Percentiles rank a stretch among this genome's conserved stretches.
Conservation (phyloP, 495 filamentous ascomycete genomes). For the Penicillium mononematosum region DNA sequence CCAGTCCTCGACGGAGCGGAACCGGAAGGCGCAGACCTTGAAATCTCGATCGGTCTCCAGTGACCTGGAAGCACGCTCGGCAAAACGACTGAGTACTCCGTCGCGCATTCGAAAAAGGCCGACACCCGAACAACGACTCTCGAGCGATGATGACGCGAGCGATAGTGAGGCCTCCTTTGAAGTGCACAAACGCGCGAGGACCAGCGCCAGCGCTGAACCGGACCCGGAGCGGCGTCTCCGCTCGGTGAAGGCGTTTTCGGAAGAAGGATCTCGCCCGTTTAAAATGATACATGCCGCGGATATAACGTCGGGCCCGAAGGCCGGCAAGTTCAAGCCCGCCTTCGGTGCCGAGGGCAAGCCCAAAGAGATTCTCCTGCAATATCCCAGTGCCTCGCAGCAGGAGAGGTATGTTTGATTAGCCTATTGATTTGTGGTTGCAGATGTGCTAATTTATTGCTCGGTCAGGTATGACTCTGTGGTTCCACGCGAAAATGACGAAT, state of each 20-base stretch:
- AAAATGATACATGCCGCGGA: conserved; percentile 67
- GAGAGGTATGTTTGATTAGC: conserved; percentile 56
- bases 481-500: conserved; percentile 72
- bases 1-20: conserved; percentile 27
- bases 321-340: conserved; percentile 46
- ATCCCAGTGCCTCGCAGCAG: conserved; percentile 66
- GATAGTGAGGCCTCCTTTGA: conserved; percentile 49
- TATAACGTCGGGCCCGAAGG: conserved; percentile 54
- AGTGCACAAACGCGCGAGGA: conserved; percentile 47
- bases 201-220: conserved; percentile 43
- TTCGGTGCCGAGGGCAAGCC: conserved; percentile 50
- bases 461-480: conserved; percentile 73
- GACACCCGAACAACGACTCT: conserved; percentile 47
- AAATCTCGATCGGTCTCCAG: conserved; percentile 37
- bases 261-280: conserved; percentile 50
- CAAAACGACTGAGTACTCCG: conserved; percentile 39
- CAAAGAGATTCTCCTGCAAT: conserved; percentile 61
- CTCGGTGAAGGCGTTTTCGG: conserved; percentile 59
- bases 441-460: conserved; percentile 7
- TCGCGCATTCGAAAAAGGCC: conserved; percentile 45
- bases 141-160: conserved; percentile 50
- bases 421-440: conserved; percentile 1
- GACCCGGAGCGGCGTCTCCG: conserved; percentile 61
- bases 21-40: conserved; percentile 29
- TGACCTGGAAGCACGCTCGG: conserved; percentile 30